Conservation (phyloP, 208 protist species). For the Strigomonas oncopelti region DNA sequence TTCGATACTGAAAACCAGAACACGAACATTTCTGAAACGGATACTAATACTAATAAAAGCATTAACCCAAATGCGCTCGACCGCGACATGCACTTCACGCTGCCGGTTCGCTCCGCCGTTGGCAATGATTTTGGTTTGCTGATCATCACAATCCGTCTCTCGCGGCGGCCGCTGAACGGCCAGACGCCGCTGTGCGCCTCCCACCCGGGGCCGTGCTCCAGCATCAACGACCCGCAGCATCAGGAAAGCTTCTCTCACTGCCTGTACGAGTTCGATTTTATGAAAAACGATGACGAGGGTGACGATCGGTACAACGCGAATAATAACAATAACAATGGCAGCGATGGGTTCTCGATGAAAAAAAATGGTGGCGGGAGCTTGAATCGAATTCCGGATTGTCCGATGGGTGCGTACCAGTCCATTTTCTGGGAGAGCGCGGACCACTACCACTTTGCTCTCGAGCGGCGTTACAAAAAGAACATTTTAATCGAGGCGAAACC, state of each 20-base stretch:
- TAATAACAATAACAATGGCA: background rate
- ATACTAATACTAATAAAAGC: background rate
- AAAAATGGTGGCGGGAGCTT: no score
- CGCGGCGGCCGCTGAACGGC: slow-evolving; percentile 43
- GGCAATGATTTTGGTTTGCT: slow-evolving; percentile 69
- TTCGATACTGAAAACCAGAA: slow-evolving; percentile 8
- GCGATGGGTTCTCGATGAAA: background rate
- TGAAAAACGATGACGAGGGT: background rate
- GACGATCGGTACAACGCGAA: no score
- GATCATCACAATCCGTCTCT: slow-evolving; percentile 54
- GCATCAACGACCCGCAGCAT: slow-evolving; percentile 78
- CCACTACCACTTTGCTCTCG: slow-evolving; percentile 54
- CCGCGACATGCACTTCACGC: slow-evolving; percentile 71
- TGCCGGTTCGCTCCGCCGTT: slow-evolving; percentile 53
- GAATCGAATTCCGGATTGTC: slow-evolving; percentile 31
- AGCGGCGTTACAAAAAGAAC: slow-evolving; percentile 55
- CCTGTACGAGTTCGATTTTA: slow-evolving; percentile 1
- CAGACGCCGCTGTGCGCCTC: slow-evolving; percentile 37
- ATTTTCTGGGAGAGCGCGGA: slow-evolving; percentile 69
- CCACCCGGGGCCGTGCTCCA: background rate
- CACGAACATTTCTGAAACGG: background rate
- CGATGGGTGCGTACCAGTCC: slow-evolving; percentile 63
- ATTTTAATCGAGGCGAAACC: slow-evolving; percentile 63
- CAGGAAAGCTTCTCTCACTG: slow-evolving; percentile 59
- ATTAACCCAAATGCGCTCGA: slow-evolving; percentile 36